These are phyloP conservation scores for Pistacia integerrima DNA, from an alignment of 345 rosid genomes.

Conservation along the genomic window DNA sequence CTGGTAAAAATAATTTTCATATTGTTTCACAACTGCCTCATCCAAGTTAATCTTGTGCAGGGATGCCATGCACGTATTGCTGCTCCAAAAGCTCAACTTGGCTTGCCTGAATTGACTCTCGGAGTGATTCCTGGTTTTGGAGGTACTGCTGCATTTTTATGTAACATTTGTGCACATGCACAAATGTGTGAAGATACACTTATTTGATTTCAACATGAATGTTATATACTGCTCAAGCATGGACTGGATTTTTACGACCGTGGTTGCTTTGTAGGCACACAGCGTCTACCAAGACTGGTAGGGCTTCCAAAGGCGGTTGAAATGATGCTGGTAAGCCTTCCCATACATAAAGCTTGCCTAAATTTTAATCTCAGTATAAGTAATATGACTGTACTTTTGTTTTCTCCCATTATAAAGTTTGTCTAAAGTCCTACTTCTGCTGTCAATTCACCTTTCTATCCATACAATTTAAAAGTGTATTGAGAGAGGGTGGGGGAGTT, in stretches of 20 bases:
- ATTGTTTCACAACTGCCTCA: conserved; percentile 9
- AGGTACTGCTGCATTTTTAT: conserved; percentile 48
- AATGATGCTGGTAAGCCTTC: conserved; percentile 72
- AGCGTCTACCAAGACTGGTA: conserved; percentile 92
- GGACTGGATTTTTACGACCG: conserved; percentile 14
- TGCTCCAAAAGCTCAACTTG: conserved; percentile 76
- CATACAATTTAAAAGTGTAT: too few relatives aligned
- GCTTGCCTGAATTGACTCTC: conserved; percentile 86
- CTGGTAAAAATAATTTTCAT: background rate
- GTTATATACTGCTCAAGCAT: conserved; percentile 12
- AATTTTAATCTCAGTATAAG: background rate
- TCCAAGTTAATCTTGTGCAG: conserved; percentile 34
- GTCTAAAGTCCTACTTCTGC: background rate
- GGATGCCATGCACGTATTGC: conserved; percentile 94
- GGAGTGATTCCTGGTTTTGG: conserved; percentile 96
- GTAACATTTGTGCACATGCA: background rate
- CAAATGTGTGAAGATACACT: background rate
- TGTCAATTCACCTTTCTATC: background rate
- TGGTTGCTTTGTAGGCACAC: conserved; percentile 67
- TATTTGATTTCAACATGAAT: conserved; percentile 11
- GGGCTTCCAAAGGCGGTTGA: conserved; percentile 88
- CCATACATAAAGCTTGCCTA: background rate
- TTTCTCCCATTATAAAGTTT: background rate
- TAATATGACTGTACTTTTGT: background rate
- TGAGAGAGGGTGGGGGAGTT: too few relatives aligned